These are phyloP conservation scores for Sesbania bispinosa DNA, from an alignment of 306 rosid genomes.

Conservation along the genomic window DNA sequence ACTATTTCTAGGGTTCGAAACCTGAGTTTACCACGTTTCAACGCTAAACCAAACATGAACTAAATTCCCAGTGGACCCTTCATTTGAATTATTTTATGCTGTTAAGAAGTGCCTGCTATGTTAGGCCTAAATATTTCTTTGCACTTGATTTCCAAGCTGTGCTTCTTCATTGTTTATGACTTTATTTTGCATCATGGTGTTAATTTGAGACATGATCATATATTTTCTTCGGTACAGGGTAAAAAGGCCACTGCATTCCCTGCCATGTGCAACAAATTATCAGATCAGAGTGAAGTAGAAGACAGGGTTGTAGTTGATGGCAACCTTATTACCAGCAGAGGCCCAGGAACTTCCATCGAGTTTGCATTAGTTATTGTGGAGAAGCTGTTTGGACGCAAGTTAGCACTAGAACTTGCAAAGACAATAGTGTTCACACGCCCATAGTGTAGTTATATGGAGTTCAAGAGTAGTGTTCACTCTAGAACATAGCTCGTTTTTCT, in stretches of 20 bases:
- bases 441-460: conserved; percentile 27
- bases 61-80: not conserved
- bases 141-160: not conserved
- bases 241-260: conserved; percentile 89
- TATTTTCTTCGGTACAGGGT: conserved; percentile 41
- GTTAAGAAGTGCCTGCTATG: not conserved
- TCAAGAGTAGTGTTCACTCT: too few species aligned
- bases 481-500: not conserved
- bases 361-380: conserved; percentile 75
- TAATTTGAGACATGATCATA: not conserved
- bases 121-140: not conserved
- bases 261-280: conserved; percentile 57
- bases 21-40: too few species aligned
- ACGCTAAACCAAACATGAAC: too few species aligned
- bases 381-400: conserved; percentile 64
- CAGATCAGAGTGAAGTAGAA: conserved; percentile 69
- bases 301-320: conserved; percentile 84
- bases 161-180: conserved; percentile 5
- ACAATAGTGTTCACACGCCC: conserved; percentile 40
- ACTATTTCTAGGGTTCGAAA: too few species aligned
- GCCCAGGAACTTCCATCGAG: conserved; percentile 85
- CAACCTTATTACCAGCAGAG: conserved; percentile 83
- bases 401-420: conserved; percentile 59
- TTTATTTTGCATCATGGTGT: not conserved
- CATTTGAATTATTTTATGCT: not conserved